phyloP scores from a whole-genome alignment of 2,329 filamentous ascomycete species.

The Colletotrichum magnum region DNA sequence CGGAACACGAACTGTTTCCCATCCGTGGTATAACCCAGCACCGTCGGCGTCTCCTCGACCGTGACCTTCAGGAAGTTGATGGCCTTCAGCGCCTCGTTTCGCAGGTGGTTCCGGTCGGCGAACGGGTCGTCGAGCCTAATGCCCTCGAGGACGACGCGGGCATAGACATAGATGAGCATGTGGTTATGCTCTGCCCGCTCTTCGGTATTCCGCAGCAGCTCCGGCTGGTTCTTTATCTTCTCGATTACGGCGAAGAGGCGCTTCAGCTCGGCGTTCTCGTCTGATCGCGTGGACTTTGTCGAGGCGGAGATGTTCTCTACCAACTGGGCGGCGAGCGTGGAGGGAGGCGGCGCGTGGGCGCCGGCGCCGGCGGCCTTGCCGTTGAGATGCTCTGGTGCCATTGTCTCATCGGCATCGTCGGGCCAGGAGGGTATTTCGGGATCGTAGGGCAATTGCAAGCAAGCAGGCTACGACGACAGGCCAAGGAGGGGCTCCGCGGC shows the following conservation, averaged over 20 bases:
- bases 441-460: background rate
- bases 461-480: background rate
- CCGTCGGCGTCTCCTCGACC: slow-evolving; percentile 79
- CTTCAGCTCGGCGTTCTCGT: slow-evolving; percentile 81
- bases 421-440: background rate
- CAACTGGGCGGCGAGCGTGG: slow-evolving; percentile 89
- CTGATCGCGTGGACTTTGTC: slow-evolving; percentile 71
- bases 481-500: background rate
- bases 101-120: slow-evolving; percentile 67
- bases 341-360: slow-evolving; percentile 72
- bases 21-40: slow-evolving; percentile 67
- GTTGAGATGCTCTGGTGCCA: slow-evolving; percentile 36
- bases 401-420: slow-evolving; percentile 29
- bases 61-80: slow-evolving; percentile 83
- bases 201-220: slow-evolving; percentile 70
- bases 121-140: slow-evolving; percentile 79
- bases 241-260: slow-evolving; percentile 74
- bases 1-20: slow-evolving; percentile 62
- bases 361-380: slow-evolving; percentile 35
- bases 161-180: slow-evolving; percentile 87
- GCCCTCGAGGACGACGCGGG: slow-evolving; percentile 82
- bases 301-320: slow-evolving; percentile 83
- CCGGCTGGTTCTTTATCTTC: slow-evolving; percentile 65
- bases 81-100: slow-evolving; percentile 77
- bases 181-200: slow-evolving; percentile 84